These are phyloP conservation scores for Discostella stelligeroides DNA, from an alignment of 108 stramenopile genomes.

Conservation along the genomic window DNA sequence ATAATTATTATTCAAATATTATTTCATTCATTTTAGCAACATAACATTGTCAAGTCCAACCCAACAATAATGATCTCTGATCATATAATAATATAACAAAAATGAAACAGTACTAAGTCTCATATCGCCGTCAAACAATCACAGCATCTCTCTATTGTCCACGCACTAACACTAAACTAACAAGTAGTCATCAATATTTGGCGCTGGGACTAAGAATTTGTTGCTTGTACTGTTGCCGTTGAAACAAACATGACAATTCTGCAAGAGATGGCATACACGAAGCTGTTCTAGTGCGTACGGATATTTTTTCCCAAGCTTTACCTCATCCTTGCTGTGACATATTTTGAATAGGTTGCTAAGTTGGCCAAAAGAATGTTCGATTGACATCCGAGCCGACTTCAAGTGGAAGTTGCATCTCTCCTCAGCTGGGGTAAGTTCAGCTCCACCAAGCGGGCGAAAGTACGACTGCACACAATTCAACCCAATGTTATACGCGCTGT, in stretches of 20 bases:
- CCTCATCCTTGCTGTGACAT: not conserved
- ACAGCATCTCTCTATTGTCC: too few relatives aligned
- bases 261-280: conserved; percentile 15
- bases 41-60: too few relatives aligned
- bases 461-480: conserved; percentile 7
- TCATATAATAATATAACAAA: too few relatives aligned
- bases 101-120: too few relatives aligned
- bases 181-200: too few relatives aligned
- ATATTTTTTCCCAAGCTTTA: conserved; percentile 5
- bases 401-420: not conserved
- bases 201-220: too few relatives aligned
- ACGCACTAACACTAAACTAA: too few relatives aligned
- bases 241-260: conserved; percentile 22
- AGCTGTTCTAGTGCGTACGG: conserved; percentile 27
- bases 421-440: not conserved
- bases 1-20: too few relatives aligned
- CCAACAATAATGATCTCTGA: too few relatives aligned
- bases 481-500: not conserved
- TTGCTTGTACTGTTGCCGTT: too few relatives aligned
- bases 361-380: conserved; percentile 16
- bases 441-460: not conserved
- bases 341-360: conserved; percentile 2
- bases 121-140: too few relatives aligned
- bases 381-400: conserved; percentile 7
- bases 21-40: too few relatives aligned